Conservation (phyloP, 495 filamentous ascomycete species). For the Talaromyces adpressus region DNA sequence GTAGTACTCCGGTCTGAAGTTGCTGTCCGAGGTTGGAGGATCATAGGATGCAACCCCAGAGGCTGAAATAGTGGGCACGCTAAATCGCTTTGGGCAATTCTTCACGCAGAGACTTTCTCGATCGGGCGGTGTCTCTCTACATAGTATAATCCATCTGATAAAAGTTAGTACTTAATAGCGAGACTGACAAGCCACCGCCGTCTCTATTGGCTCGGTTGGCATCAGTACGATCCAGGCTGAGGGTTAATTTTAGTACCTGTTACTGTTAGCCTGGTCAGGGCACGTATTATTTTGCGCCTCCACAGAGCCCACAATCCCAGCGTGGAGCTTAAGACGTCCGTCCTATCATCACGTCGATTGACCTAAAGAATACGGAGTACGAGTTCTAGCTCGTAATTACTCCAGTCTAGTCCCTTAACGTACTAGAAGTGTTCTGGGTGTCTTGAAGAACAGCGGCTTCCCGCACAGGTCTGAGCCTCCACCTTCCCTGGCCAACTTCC, state of each 20-base stretch:
- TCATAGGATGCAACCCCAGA: not conserved
- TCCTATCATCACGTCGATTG: no score
- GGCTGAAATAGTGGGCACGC: not conserved
- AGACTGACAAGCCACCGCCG: not conserved
- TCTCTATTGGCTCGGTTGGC: not conserved
- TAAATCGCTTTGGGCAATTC: not conserved
- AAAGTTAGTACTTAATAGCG: no score
- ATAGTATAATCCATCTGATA: not conserved
- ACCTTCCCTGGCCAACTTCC: not conserved
- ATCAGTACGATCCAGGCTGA: not conserved
- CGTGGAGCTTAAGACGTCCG: no score
- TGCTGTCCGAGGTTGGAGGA: no score
- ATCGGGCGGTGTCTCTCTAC: not conserved
- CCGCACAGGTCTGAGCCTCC: not conserved
- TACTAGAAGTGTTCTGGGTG: no score
- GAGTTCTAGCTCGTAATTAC: no score
- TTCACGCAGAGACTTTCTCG: not conserved
- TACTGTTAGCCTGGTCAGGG: no score
- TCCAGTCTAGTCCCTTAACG: no score
- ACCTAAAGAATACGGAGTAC: not conserved
- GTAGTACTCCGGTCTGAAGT: no score
- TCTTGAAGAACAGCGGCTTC: no score
- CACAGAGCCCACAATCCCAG: no score
- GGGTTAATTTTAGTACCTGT: not conserved
- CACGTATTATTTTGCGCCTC: no score